phyloP scores from a whole-genome alignment of 768 basidiomycete species.

The Scleroderma bovista region DNA sequence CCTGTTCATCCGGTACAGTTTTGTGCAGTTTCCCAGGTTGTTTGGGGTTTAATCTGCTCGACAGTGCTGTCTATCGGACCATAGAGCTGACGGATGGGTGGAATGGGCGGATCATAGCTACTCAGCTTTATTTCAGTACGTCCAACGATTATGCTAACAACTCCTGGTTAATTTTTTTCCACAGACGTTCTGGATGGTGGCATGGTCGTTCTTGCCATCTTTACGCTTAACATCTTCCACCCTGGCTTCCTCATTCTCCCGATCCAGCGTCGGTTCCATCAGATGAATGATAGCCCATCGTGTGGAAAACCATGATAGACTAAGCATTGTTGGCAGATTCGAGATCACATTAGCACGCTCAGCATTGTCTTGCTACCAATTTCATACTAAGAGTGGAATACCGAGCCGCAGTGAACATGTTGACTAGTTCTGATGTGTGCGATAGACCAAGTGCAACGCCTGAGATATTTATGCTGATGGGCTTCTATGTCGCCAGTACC shows the following conservation, averaged over 20 bases:
- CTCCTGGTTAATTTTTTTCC: background rate
- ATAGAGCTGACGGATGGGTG: conserved; percentile 34
- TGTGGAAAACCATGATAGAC: background rate
- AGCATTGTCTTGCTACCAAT: too few relatives aligned
- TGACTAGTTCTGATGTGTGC: too few relatives aligned
- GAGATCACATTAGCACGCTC: background rate
- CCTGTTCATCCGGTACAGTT: conserved; percentile 44
- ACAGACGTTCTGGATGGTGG: conserved; percentile 22
- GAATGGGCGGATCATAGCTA: conserved; percentile 44
- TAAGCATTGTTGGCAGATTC: background rate
- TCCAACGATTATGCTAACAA: background rate
- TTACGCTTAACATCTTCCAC: conserved; percentile 24
- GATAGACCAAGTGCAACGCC: too few relatives aligned
- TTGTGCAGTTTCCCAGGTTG: background rate
- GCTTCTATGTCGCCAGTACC: too few relatives aligned
- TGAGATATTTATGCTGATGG: too few relatives aligned
- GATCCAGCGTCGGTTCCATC: background rate
- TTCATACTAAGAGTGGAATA: too few relatives aligned
- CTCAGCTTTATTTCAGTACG: conserved; percentile 43
- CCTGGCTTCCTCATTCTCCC: conserved; percentile 16
- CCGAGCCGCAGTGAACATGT: too few relatives aligned
- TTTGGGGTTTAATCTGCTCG: background rate
- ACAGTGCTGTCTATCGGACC: conserved; percentile 45
- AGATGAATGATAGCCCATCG: background rate
- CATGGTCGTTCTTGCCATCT: conserved; percentile 29